These are phyloP conservation scores for Ophiostoma himal-ulmi DNA, from an alignment of 2,329 filamentous ascomycete species.

Conservation along the genomic window DNA sequence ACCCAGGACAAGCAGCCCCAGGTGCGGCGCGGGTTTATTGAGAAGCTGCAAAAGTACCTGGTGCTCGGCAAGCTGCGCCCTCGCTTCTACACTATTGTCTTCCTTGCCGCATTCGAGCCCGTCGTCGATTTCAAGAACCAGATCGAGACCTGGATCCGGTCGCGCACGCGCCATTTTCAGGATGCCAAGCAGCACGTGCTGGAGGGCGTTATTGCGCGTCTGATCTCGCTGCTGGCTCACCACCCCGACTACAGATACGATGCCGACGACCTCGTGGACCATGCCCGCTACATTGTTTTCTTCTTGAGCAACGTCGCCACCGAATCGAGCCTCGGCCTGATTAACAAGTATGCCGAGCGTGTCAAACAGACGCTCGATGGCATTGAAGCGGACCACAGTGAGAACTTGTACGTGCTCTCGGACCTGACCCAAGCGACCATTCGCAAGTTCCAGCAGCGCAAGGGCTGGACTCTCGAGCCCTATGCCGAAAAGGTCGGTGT, in stretches of 20 bases:
- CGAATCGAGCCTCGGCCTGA: slow-evolving; percentile 78
- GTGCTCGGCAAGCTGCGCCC: slow-evolving; percentile 62
- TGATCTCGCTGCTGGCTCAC: slow-evolving; percentile 84
- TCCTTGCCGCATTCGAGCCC: slow-evolving; percentile 86
- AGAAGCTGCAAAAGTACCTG: slow-evolving; percentile 86
- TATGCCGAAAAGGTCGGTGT: slow-evolving; percentile 76
- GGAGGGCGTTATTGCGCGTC: slow-evolving; percentile 73
- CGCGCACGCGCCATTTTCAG: slow-evolving; percentile 62
- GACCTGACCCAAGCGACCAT: slow-evolving; percentile 81
- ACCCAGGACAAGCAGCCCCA: slow-evolving; percentile 69
- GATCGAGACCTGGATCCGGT: slow-evolving; percentile 82
- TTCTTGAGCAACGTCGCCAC: slow-evolving; percentile 78
- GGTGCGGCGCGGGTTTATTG: slow-evolving; percentile 73
- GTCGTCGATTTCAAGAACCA: slow-evolving; percentile 63
- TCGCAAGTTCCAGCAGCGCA: slow-evolving; percentile 77
- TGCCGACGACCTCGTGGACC: slow-evolving; percentile 66
- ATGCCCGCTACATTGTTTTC: slow-evolving; percentile 83
- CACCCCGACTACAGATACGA: slow-evolving; percentile 80
- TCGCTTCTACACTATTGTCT: slow-evolving; percentile 84
- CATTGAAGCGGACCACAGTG: slow-evolving; percentile 61
- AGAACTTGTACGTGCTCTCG: slow-evolving; percentile 77
- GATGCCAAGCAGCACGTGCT: slow-evolving; percentile 59
- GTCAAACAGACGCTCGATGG: slow-evolving; percentile 86
- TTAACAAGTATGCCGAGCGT: slow-evolving; percentile 86
- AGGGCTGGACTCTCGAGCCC: slow-evolving; percentile 78